These are phyloP conservation scores for Apiospora koreana DNA, from an alignment of 2,329 filamentous ascomycete species.

Conservation along the genomic window DNA sequence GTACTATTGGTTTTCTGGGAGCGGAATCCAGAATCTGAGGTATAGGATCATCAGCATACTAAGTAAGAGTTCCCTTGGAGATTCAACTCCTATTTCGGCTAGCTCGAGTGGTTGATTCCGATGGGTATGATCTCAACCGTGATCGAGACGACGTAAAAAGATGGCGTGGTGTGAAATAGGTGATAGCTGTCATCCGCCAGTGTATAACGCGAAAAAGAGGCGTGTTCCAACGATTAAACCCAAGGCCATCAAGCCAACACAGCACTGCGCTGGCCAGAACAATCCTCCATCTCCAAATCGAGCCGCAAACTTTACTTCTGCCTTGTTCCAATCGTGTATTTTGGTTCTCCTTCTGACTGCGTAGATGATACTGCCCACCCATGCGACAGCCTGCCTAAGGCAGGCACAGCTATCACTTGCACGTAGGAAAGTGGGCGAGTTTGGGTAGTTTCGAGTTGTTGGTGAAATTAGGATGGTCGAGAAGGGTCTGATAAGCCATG, in stretches of 20 bases:
- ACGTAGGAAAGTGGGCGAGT: constrained; percentile 7
- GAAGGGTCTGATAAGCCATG: constrained; percentile 37
- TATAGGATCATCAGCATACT: too few relatives aligned
- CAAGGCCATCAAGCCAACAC: neutral
- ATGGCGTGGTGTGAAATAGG: neutral
- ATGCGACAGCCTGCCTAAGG: neutral
- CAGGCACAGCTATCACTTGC: neutral
- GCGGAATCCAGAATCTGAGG: neutral
- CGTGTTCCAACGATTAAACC: neutral
- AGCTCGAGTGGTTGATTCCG: neutral
- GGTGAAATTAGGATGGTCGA: constrained; percentile 20
- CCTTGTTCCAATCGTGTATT: neutral
- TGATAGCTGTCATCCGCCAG: neutral
- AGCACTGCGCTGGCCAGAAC: neutral
- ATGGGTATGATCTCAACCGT: too few relatives aligned
- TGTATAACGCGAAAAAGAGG: neutral
- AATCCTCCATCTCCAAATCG: neutral
- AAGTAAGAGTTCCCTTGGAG: neutral
- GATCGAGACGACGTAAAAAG: neutral
- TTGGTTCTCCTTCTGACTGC: neutral
- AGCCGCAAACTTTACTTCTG: neutral
- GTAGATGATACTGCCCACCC: neutral
- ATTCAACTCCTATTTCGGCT: neutral
- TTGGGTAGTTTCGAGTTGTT: constrained; percentile 18
- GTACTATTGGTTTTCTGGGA: neutral